Percentiles rank a stretch among this genome's conserved stretches.
Evolutionary conservation across 2,329 filamentous ascomycete genomes (phyloP).

Genomic region (Diaporthe ilicicola): DNA sequence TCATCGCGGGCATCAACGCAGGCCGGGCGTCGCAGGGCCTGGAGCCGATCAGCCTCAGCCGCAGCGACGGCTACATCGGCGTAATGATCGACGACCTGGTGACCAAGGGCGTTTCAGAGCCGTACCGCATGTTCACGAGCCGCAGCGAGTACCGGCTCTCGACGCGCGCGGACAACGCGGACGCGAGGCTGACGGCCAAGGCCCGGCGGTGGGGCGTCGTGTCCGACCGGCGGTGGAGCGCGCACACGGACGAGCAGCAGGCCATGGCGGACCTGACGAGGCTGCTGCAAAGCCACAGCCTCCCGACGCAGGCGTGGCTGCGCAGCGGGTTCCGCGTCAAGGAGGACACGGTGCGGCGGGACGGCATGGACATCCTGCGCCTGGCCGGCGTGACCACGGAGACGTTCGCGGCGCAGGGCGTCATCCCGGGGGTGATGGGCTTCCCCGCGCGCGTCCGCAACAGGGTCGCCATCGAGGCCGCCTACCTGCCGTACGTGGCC

Average conservation of each 20-base stretch:
- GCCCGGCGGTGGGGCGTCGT: slow-evolving; percentile 82
- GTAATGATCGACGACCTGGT: slow-evolving; percentile 99
- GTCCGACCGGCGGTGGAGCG: slow-evolving; percentile 78
- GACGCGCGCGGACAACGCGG: slow-evolving; percentile 92
- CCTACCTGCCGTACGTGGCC: slow-evolving; percentile 86
- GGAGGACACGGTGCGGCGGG: slow-evolving; percentile 71
- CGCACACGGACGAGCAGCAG: slow-evolving; percentile 70
- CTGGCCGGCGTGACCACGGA: slow-evolving; percentile 67
- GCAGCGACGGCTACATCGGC: slow-evolving; percentile 94
- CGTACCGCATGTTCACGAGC: slow-evolving; percentile 98
- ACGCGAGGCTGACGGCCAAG: slow-evolving; percentile 81
- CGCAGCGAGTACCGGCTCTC: slow-evolving; percentile 96
- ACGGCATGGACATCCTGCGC: slow-evolving; percentile 82
- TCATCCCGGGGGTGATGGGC: slow-evolving; percentile 64
- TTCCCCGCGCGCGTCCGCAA: slow-evolving; percentile 68
- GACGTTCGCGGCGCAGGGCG: slow-evolving; percentile 55
- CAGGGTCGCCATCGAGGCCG: slow-evolving; percentile 81
- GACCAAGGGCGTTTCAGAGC: slow-evolving; percentile 95
- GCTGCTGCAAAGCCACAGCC: slow-evolving; percentile 64
- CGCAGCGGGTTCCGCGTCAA: slow-evolving; percentile 74
- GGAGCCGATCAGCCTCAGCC: slow-evolving; percentile 72
- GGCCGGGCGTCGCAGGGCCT: slow-evolving; percentile 79
- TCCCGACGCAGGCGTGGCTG: slow-evolving; percentile 73
- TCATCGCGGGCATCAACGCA: slow-evolving; percentile 93
- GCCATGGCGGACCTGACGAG: slow-evolving; percentile 74